Conservation (phyloP, 352 stramenopile genomes). For the Pythium aphanidermatum region DNA sequence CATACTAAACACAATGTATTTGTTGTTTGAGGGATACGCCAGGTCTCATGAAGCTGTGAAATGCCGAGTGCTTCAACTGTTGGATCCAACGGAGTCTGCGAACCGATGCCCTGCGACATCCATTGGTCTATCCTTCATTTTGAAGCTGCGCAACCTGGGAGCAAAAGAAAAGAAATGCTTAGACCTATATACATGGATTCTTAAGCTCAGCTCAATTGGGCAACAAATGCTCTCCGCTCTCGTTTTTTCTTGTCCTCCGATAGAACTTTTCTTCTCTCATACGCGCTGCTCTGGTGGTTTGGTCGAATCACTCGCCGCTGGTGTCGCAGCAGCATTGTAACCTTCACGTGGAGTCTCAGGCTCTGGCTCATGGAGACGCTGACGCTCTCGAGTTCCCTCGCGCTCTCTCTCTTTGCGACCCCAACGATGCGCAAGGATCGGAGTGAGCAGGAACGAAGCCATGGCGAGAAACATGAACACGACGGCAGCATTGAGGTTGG, state of each 20-base stretch:
- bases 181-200: neutral
- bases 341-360: constrained; percentile 2
- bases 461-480: constrained; percentile 13
- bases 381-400: too few species aligned
- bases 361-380: neutral
- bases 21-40: neutral
- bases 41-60: neutral
- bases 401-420: neutral
- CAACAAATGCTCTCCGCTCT: too few species aligned
- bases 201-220: too few species aligned
- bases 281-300: constrained; percentile 5
- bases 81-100: neutral
- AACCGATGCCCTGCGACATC: too few species aligned
- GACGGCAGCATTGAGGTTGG: constrained; percentile 16
- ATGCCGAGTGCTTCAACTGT: neutral
- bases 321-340: constrained; percentile 12
- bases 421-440: constrained; percentile 13
- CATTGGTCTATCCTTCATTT: too few species aligned
- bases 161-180: neutral
- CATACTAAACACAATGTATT: constrained; percentile 1
- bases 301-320: neutral
- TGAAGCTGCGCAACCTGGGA: neutral
- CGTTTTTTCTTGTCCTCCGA: too few species aligned
- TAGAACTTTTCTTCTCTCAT: too few species aligned
- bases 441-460: constrained; percentile 16